Percentiles rank a stretch among this genome's conserved stretches.
Conservation (phyloP, 768 basidiomycete genomes). For the Lactifluus pinguis region DNA sequence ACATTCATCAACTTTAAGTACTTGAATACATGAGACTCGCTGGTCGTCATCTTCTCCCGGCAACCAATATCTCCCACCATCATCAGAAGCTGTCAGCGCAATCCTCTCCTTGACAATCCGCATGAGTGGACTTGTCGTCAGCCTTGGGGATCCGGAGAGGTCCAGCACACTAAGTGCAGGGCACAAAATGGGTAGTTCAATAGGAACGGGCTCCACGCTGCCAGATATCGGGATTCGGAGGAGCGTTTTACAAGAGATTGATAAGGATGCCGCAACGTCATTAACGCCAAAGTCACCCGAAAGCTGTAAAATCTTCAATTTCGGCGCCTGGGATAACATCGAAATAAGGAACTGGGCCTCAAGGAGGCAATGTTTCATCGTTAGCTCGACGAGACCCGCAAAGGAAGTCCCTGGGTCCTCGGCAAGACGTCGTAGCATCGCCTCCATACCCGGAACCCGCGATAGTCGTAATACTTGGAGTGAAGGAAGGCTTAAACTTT, state of each 20-base stretch:
- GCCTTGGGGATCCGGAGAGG: slow-evolving; percentile 6
- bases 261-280: slow-evolving; percentile 1
- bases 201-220: background rate
- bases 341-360: background rate
- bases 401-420: slow-evolving; percentile 8
- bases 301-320: slow-evolving; percentile 5
- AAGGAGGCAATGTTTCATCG: background rate
- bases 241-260: background rate
- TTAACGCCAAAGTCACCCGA: background rate
- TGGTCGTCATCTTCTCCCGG: background rate
- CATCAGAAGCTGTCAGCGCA: background rate
- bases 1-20: slow-evolving; percentile 14
- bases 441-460: background rate
- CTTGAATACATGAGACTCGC: slow-evolving; percentile 3
- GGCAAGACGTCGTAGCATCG: background rate
- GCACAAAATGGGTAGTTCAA: slow-evolving; percentile 11
- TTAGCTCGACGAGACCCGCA: slow-evolving; percentile 11
- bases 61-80: slow-evolving; percentile 3
- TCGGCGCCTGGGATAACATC: background rate
- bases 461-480: slow-evolving; percentile 9
- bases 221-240: background rate
- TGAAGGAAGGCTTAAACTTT: slow-evolving; percentile 9
- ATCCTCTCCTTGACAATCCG: slow-evolving; percentile 14
- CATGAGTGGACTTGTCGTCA: slow-evolving; percentile 16
- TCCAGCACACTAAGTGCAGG: slow-evolving; percentile 12